Evolutionary conservation across 352 stramenopile genomes (phyloP), one percentile per base, ranked within the genome.

Genomic region (Pythium plurisporium): DNA sequence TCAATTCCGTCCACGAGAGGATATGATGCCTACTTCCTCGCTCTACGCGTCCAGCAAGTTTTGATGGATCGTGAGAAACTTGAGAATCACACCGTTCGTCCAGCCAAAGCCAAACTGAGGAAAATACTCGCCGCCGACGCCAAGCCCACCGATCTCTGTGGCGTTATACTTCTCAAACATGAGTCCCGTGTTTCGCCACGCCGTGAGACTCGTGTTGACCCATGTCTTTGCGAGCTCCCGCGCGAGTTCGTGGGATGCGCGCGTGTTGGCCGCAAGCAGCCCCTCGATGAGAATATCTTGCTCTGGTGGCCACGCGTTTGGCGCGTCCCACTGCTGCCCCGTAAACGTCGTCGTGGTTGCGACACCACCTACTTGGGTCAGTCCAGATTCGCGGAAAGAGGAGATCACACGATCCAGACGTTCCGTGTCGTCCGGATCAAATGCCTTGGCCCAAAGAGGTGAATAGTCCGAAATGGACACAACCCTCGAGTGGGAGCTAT

Each of bases 161-260:
- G 83, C 76, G 56, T 95, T 89, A 65, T 94, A 95, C 73, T 96
- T 96, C 57, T 96, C 87, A 59, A 89, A 94, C 86, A 96, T 95
- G 49, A 87, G 64, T 12, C 82, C 79, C 23, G 78, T 90, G 42
- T 85, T 63, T 31, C 73, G 70, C 70, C 70, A 96, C 34, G 76
- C 87, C 8, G 53, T 61, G 20, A 91, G 57, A 55, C 76, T 79
- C n/a, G 84, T 67, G 9, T 72, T 47, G 23, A 86, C 74, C 83
- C 84, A 96, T 19, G 52, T 79, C 71, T 73, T 72, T 25, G 76
- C 58, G 25, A 94, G 50, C 31, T 74, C 56, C 2, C 70, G 70
- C 8, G 81, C 82, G 38, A 94, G 62, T 31, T 59, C 57, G 19
- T 77, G 63, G 26, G 82, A 70, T 48, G 87, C 70, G 0, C 56